Base-by-base conservation (phyloP, 2,329 filamentous ascomycete species). In the Thielaviopsis cerberus region DNA sequence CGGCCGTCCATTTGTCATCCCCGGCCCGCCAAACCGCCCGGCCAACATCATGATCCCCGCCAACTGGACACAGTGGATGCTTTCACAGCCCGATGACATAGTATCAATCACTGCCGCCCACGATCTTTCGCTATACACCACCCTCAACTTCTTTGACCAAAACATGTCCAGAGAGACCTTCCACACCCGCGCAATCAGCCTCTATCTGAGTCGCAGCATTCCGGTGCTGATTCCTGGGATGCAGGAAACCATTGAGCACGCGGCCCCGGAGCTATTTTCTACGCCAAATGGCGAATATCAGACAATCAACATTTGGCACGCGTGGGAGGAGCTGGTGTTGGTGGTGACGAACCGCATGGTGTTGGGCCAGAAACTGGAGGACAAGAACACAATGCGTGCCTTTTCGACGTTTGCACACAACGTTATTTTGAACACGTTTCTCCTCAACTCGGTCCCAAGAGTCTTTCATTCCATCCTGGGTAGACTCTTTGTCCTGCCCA, bases 401-500 rank as follows among this genome's bases (percentile, higher is more conserved):
- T 75, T 76, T 63, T 67, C 75, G 7, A 66, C 66, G 25, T 81
- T 80, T 61, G 74, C 76, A 30, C 71, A 75, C 59, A 72, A 72
- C 54, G 71, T 79, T 1, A 63, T 78, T 1, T 64, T 73, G 51
- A 73, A 73, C 59, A 69, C 69, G 59, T 67, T 75, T 52, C 61
- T 76, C 17, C 67, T 77, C n/a, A 69, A 68, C 61, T 65, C 77
- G 58, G 66, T 76, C 1, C 76, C 78, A 0, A 67, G 67, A 7
- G 66, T 74, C 1, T 64, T 80, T 2, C 74, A 77, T 24, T 75
- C 76, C 0, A 60, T 81, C 1, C 57, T 79, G 4, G 74, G 75
- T 10, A 70, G 67, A 2, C 62, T 79, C 0, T 62, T 75, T 23
- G 64, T 72, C 3, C 62, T 78, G 0, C 67, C 71, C 1, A 76